Percentiles rank a stretch among this genome's conserved stretches.
These are phyloP conservation scores for Mucor ambiguus DNA, from an alignment of 371 early-diverging fungal genomes.

Conservation along the genomic window DNA sequence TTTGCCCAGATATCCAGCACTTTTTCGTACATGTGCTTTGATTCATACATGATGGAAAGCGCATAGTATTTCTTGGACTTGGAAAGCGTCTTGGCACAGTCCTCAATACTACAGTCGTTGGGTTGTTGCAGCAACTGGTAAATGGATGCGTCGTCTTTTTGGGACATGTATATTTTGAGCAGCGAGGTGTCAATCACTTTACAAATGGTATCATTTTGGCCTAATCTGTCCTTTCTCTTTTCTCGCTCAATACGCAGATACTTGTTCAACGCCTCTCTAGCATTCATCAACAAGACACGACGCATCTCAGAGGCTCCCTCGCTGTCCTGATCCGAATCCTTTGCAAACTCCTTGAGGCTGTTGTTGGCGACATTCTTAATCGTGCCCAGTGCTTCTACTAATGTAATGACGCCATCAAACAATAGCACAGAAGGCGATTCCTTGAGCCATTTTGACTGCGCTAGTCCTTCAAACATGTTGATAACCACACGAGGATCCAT, in stretches of 20 bases:
- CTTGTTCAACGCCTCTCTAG: slow-evolving; percentile 56
- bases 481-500: slow-evolving; percentile 68
- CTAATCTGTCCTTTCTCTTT: slow-evolving; percentile 31
- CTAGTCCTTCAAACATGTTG: slow-evolving; percentile 59
- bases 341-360: background rate
- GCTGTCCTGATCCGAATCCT: background rate
- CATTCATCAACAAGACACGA: slow-evolving; percentile 56
- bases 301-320: slow-evolving; percentile 32
- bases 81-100: slow-evolving; percentile 48
- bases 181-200: slow-evolving; percentile 72
- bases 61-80: slow-evolving; percentile 64
- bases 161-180: slow-evolving; percentile 62
- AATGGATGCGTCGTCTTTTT: slow-evolving; percentile 41
- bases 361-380: slow-evolving; percentile 57
- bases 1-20: slow-evolving; percentile 69
- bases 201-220: slow-evolving; percentile 32
- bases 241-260: slow-evolving; percentile 49
- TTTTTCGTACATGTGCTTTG: slow-evolving; percentile 50
- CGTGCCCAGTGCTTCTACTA: slow-evolving; percentile 41
- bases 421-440: slow-evolving; percentile 35
- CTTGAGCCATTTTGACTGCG: slow-evolving; percentile 30
- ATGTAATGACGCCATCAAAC: slow-evolving; percentile 48
- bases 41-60: slow-evolving; percentile 64
- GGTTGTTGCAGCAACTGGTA: slow-evolving; percentile 50
- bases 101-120: slow-evolving; percentile 59